These are phyloP conservation scores for Aspergillus amoenus DNA, from an alignment of 2,329 filamentous ascomycete genomes.

Conservation along the genomic window DNA sequence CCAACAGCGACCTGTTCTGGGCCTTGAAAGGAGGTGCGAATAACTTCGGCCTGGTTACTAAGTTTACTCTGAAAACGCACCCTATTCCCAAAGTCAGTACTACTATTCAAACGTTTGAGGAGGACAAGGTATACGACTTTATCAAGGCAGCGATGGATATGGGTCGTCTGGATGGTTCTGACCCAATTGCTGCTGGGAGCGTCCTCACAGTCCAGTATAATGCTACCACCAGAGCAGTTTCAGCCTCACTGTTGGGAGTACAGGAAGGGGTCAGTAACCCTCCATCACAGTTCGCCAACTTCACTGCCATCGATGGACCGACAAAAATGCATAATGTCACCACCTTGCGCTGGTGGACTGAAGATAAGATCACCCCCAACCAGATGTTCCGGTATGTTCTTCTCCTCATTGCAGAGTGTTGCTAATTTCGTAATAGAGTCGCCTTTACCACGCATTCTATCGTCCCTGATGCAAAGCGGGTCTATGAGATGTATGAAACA, in stretches of 20 bases:
- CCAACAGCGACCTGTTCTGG: slow-evolving; percentile 35
- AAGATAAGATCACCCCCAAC: slow-evolving; percentile 29
- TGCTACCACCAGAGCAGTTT: slow-evolving; percentile 22
- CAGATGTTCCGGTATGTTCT: slow-evolving; percentile 35
- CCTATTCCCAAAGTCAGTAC: slow-evolving; percentile 28
- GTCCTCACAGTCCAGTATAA: slow-evolving; percentile 32
- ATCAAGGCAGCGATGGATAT: slow-evolving; percentile 21
- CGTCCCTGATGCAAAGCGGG: slow-evolving; percentile 32
- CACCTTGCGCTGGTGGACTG: slow-evolving; percentile 27
- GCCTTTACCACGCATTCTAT: slow-evolving; percentile 39
- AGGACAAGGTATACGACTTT: slow-evolving; percentile 23
- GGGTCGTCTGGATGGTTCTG: slow-evolving; percentile 17
- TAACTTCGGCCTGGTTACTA: slow-evolving; percentile 36
- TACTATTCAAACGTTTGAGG: slow-evolving; percentile 33
- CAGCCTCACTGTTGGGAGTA: slow-evolving; percentile 32
- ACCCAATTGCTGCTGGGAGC: slow-evolving; percentile 30
- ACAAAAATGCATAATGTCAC: slow-evolving; percentile 29
- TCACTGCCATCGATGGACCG: slow-evolving; percentile 28
- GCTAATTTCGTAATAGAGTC: too few relatives aligned
- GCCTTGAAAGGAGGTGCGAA: slow-evolving; percentile 37
- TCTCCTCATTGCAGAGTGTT: neutral
- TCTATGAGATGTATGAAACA: slow-evolving; percentile 32
- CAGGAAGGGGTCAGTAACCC: slow-evolving; percentile 34
- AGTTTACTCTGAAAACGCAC: slow-evolving; percentile 28
- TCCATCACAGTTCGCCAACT: slow-evolving; percentile 34